Evolutionary conservation across 306 rosid species (phyloP).

Genomic region (Castanea sativa): DNA sequence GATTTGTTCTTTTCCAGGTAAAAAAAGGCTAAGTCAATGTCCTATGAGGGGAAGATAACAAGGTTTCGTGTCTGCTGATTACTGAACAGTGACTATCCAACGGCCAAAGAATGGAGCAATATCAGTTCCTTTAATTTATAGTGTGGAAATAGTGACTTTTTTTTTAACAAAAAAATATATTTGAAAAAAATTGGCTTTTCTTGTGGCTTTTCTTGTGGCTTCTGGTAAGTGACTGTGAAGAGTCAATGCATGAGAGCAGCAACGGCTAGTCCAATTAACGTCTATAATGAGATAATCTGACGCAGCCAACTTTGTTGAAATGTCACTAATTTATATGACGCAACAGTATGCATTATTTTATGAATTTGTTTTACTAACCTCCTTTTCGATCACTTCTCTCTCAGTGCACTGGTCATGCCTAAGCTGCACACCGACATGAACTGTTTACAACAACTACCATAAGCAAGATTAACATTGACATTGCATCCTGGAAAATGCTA

Average conservation of each 20-base stretch:
- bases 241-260: not conserved
- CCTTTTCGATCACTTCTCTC: no score
- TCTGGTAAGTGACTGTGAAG: not conserved
- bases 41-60: not conserved
- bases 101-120: not conserved
- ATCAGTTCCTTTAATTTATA: not conserved
- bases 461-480: no score
- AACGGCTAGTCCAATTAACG: slow-evolving; percentile 13
- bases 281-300: not conserved
- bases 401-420: no score
- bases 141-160: no score
- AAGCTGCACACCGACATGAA: no score
- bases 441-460: no score
- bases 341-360: not conserved
- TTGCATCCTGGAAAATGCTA: no score
- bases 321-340: not conserved
- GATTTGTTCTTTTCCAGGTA: not conserved
- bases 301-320: not conserved
- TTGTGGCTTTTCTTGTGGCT: not conserved
- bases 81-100: not conserved
- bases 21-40: not conserved
- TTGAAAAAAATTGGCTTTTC: not conserved
- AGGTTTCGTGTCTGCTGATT: not conserved
- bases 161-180: no score
- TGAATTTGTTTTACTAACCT: not conserved